These are phyloP conservation scores for Mycosphaerella sp. DNA, from an alignment of 2,329 filamentous ascomycete genomes.

Conservation along the genomic window DNA sequence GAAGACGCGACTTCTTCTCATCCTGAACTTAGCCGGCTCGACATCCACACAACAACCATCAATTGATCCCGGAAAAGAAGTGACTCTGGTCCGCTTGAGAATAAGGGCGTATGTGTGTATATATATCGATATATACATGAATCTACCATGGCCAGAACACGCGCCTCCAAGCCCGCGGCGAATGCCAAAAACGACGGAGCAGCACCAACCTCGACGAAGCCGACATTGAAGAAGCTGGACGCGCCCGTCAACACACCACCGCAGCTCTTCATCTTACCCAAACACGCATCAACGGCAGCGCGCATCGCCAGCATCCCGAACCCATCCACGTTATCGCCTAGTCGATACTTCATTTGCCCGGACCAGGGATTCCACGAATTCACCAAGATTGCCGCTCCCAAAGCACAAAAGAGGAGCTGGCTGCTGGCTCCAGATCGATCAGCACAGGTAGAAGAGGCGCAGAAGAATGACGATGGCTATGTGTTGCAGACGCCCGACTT, in stretches of 20 bases:
- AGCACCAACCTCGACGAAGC: slow-evolving; percentile 3
- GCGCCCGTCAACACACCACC: slow-evolving; percentile 39
- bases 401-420: slow-evolving; percentile 47
- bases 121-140: background rate
- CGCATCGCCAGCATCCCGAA: slow-evolving; percentile 52
- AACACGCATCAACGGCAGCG: slow-evolving; percentile 45
- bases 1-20: slow-evolving; percentile 3
- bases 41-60: background rate
- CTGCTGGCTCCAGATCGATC: slow-evolving; percentile 40
- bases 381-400: slow-evolving; percentile 49
- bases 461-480: slow-evolving; percentile 39
- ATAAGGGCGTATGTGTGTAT: background rate
- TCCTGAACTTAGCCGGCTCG: background rate
- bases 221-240: slow-evolving; percentile 28
- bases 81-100: background rate
- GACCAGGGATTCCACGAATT: slow-evolving; percentile 55
- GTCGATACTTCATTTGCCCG: slow-evolving; percentile 55
- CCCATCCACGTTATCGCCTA: slow-evolving; percentile 44
- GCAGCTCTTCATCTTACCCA: slow-evolving; percentile 54
- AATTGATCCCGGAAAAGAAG: too few relatives aligned
- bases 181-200: slow-evolving; percentile 14
- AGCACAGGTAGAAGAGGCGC: slow-evolving; percentile 5
- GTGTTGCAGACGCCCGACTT: slow-evolving; percentile 64
- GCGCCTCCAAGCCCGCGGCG: slow-evolving; percentile 25
- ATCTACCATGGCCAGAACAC: slow-evolving; percentile 25